These are phyloP conservation scores for Aspergillus sp. DNA, from an alignment of 2,329 filamentous ascomycete genomes.

Conservation along the genomic window DNA sequence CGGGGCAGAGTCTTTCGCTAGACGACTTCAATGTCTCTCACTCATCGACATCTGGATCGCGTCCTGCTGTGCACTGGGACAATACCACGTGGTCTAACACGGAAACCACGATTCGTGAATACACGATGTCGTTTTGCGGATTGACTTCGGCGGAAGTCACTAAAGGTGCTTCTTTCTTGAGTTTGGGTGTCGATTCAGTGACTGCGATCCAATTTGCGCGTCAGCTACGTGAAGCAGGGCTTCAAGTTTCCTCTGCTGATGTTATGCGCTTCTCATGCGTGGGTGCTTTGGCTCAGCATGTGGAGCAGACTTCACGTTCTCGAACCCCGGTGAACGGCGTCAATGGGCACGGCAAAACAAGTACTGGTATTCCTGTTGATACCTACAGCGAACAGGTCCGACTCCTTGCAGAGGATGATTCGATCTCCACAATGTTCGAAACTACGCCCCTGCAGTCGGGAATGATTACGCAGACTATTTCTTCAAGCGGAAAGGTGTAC, in stretches of 20 bases:
- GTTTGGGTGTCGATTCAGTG: conserved; percentile 37
- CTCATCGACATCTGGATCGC: not conserved
- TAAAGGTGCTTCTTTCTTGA: conserved; percentile 36
- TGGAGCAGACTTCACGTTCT: conserved; percentile 15
- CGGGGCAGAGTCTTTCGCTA: conserved; percentile 27
- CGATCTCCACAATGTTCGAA: conserved; percentile 30
- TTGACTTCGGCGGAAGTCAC: conserved; percentile 26
- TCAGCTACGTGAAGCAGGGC: conserved; percentile 29
- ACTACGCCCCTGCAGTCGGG: conserved; percentile 83
- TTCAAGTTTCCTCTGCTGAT: conserved; percentile 37
- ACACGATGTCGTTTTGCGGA: conserved; percentile 27
- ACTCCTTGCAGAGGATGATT: conserved; percentile 21
- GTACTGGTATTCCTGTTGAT: conserved; percentile 3
- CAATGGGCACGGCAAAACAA: not conserved
- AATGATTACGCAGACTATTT: conserved; percentile 71
- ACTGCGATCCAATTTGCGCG: conserved; percentile 37
- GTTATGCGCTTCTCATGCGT: conserved; percentile 38
- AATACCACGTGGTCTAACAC: conserved; percentile 24
- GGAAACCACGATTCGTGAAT: conserved; percentile 27
- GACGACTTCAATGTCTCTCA: conserved; percentile 26
- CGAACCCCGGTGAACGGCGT: conserved; percentile 10
- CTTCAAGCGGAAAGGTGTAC: conserved; percentile 60
- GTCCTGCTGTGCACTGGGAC: conserved; percentile 19
- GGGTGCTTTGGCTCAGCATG: conserved; percentile 26
- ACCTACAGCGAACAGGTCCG: conserved; percentile 19